Evolutionary conservation across 2,329 filamentous ascomycete genomes (phyloP), one percentile per base, ranked within the genome.

Genomic region (Fusarium sterilihyphosum): DNA sequence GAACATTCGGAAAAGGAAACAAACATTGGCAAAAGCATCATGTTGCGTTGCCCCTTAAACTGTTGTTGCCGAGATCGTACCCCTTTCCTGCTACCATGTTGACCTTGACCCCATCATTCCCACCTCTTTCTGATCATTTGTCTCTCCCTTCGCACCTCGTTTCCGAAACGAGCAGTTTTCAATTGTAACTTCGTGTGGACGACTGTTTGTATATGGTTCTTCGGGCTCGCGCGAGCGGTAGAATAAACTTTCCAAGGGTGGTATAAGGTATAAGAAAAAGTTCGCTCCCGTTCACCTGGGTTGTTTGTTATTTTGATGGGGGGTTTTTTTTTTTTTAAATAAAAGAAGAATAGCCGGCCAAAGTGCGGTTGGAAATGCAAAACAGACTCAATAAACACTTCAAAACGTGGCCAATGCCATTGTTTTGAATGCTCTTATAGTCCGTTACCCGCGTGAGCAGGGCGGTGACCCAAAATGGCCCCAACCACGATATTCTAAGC

Each of bases 181-280:
- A 35, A 52, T 73, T 43, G 64, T 49, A 61, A 47, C 38, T 63
- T 70, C 66, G 63, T 69, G 66, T 69, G 71, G 60, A 73, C 67
- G 66, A 70, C 61, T 67, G 49, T 65, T 67, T 66, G 50, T 74
- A 70, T 78, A 67, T 77, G 69, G 68, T 46, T 59, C 60, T 73
- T 74, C 56, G 67, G 71, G 65, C 76, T 80, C 80, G 82, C 81
- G 81, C 81, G 81, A 83, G 82, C 81, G 79, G 77, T 68, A 74
- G 72, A 78, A 77, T 69, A 73, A 75, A 76, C 73, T 77, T 77
- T 77, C 77, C 64, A 50, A 61, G 56, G 58, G 52, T 73, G 71
- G 73, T 76, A 74, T 78, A 53, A 68, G 65, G 67, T 75, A 78
- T 74, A 74, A 71, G 65, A 75, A 74, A 53, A 50, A 52, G 53